A percentile compares a stretch with the other conserved stretches of the same genome.
Conservation (phyloP, 129 eudicot species). For the Escallonia herrerae region DNA sequence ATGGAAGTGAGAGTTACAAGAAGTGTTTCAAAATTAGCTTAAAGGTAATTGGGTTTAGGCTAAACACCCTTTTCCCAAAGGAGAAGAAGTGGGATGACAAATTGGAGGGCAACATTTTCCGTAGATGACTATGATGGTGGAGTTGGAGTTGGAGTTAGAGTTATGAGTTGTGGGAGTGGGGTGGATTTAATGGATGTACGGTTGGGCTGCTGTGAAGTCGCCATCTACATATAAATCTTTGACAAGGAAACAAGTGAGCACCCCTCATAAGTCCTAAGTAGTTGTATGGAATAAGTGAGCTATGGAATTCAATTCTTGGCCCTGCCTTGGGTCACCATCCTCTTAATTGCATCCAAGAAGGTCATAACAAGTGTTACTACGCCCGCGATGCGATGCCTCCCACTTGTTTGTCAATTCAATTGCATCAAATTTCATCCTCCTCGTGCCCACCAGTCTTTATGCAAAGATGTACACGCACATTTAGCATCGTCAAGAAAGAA, state of each 20-base stretch:
- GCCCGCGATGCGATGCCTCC: no score
- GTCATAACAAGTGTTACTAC: no score
- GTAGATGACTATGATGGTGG: not conserved
- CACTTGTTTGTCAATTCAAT: no score
- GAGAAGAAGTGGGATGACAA: not conserved
- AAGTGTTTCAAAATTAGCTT: no score
- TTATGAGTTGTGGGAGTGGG: not conserved
- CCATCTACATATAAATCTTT: not conserved
- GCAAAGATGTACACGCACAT: no score
- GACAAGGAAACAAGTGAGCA: not conserved
- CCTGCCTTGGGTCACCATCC: slow-evolving; percentile 1
- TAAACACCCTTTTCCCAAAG: not conserved
- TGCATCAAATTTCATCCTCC: no score
- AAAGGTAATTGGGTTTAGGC: no score
- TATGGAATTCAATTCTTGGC: slow-evolving; percentile 7
- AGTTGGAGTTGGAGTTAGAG: not conserved
- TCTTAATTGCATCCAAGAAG: no score
- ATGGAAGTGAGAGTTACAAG: not conserved
- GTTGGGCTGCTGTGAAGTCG: slow-evolving; percentile 14
- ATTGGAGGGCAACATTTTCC: no score
- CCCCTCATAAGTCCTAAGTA: not conserved
- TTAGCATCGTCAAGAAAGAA: no score
- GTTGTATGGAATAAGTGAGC: slow-evolving; percentile 11
- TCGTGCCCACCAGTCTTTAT: no score
- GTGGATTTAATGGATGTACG: not conserved